Base-by-base conservation (phyloP, 805 yeast genomes). In the Yamadazyma scolyti region DNA sequence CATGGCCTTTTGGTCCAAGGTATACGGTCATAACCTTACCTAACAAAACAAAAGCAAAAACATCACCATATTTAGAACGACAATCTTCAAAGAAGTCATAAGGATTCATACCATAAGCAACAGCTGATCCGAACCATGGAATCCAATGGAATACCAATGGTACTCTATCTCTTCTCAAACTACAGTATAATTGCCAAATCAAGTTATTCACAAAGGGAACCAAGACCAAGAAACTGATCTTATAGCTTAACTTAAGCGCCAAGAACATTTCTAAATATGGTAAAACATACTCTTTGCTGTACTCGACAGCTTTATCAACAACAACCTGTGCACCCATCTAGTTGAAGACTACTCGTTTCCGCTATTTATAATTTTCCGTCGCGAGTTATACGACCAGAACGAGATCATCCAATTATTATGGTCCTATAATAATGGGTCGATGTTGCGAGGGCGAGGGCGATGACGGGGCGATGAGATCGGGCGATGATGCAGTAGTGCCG, bases 1-100 rank as follows among this genome's bases (percentile, higher is more conserved):
- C 98, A 60, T 93, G 96, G 45, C 98, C 98, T 62, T 85, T 85
- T 47, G 97, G 97, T 29, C 97, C 98, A 48, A 93, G 68, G 54
- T 86, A 88, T 34, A 93, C 98, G 5, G 97, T 89, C 95, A 90
- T 87, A 23, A 79, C 82, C 52, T 77, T 83, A 33, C 98, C 98
- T 46, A 93, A 69, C 56, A 93, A 60, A 41, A 89, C 75, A 52
- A 93, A 93, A 16, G 97, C 80, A 54, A 88, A 93, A 30, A 87
- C 85, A 58, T 93, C 97, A 42, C 98, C 98, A 51, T 90, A 77
- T 56, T 87, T 82, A 44, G 70, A 54, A 45, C 88, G 84, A 59
- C 89, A 82, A 23, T 69, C 66, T 41, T 74, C 82, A 50, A 93
- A 93, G 57, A 93, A 93, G 37, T 77, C 85, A 56, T 89, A 93